Percentiles rank a stretch among this genome's conserved stretches.
phyloP scores from a whole-genome alignment of 805 yeast species.

The Starmerella stigmatis region DNA sequence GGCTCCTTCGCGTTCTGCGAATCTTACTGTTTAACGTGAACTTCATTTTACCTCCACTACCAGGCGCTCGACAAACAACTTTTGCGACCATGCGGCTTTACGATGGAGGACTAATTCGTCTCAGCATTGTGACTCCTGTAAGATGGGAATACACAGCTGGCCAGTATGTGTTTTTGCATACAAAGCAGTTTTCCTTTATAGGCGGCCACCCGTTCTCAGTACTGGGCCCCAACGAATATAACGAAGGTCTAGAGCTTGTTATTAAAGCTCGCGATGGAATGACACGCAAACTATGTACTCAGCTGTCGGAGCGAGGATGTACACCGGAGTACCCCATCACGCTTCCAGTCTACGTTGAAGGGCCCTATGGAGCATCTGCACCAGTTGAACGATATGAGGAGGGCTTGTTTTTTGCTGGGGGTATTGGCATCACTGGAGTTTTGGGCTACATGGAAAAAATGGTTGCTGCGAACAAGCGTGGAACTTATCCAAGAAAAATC shows the following conservation, averaged over 20 bases:
- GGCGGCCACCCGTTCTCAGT: conserved; percentile 63
- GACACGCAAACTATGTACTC: conserved; percentile 35
- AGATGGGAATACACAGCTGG: conserved; percentile 52
- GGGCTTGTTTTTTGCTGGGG: conserved; percentile 50
- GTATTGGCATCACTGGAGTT: conserved; percentile 54
- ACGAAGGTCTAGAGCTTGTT: conserved; percentile 39
- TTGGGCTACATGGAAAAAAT: conserved; percentile 37
- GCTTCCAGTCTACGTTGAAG: conserved; percentile 44
- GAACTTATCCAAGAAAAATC: conserved; percentile 17
- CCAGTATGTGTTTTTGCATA: conserved; percentile 50
- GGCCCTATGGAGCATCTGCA: conserved; percentile 46
- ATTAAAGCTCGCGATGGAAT: conserved; percentile 47
- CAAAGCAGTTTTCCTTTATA: conserved; percentile 41
- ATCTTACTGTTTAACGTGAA: conserved; percentile 32
- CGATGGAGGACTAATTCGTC: conserved; percentile 40
- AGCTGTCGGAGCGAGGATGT: conserved; percentile 29
- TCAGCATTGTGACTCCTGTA: conserved; percentile 42
- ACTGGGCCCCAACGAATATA: conserved; percentile 34
- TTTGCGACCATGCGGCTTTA: conserved; percentile 36
- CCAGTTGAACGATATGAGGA: conserved; percentile 42
- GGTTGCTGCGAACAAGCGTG: conserved; percentile 9
- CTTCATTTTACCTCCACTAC: conserved; percentile 32
- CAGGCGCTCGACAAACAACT: conserved; percentile 26
- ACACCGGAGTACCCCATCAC: conserved; percentile 29
- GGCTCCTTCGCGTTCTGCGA: conserved; percentile 46